A percentile compares a stretch with the other conserved stretches of the same genome.
These are phyloP conservation scores for Sarocladium brachiariae DNA, from an alignment of 2,329 filamentous ascomycete species.

Conservation along the genomic window DNA sequence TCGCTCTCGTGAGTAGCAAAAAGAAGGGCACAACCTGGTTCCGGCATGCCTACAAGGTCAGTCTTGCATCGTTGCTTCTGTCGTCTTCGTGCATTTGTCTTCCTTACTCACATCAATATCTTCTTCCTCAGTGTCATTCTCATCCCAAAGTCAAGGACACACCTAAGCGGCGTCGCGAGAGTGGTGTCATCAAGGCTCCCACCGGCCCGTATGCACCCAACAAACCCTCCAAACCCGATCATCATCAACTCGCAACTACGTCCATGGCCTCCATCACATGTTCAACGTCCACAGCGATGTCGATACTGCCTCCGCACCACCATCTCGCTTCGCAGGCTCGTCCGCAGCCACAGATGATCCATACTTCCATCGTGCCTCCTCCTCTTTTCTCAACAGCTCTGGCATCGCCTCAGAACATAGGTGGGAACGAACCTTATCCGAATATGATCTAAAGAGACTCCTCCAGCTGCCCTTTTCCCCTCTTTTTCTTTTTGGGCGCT, in stretches of 20 bases:
- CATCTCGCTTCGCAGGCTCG: conserved; percentile 14
- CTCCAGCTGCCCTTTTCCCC: not conserved
- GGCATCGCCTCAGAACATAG: conserved; percentile 6
- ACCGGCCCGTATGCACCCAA: conserved; percentile 17
- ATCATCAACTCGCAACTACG: conserved; percentile 25
- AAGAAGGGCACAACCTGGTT: conserved; percentile 94
- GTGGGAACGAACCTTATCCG: conserved; percentile 5
- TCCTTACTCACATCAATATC: no score
- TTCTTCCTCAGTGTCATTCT: conserved; percentile 54
- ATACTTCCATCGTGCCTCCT: conserved; percentile 5
- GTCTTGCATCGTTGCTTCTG: conserved; percentile 15
- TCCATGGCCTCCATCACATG: conserved; percentile 14
- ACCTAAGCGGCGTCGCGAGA: conserved; percentile 61
- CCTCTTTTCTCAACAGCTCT: conserved; percentile 9
- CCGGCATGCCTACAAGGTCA: conserved; percentile 79
- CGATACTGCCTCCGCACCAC: conserved; percentile 19
- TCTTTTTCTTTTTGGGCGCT: not conserved
- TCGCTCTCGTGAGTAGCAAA: conserved; percentile 75
- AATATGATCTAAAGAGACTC: conserved; percentile 11
- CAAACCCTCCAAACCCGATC: conserved; percentile 11
- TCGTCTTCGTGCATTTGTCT: no score
- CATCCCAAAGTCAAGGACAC: conserved; percentile 66
- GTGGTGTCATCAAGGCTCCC: conserved; percentile 38
- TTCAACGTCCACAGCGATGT: conserved; percentile 22
- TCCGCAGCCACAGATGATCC: conserved; percentile 6